These are phyloP conservation scores for Stagonosporopsis rhizophila DNA, from an alignment of 2,329 filamentous ascomycete genomes.

Conservation along the genomic window DNA sequence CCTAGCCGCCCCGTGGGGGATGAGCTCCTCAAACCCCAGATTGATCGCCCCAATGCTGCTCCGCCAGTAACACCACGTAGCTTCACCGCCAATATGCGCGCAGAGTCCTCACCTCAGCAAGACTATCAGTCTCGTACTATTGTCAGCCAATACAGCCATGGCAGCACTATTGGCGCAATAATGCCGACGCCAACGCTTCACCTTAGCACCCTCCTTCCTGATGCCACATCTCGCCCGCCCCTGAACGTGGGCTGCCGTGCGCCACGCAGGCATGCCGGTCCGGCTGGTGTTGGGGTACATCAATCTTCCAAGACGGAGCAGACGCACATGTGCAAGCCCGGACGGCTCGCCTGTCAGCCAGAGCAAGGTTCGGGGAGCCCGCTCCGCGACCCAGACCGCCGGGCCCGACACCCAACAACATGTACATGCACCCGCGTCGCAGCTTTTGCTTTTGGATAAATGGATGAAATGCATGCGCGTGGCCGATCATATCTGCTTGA, in stretches of 20 bases:
- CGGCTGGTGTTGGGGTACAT: slow-evolving; percentile 9
- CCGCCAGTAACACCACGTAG: slow-evolving; percentile 10
- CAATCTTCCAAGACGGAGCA: slow-evolving; percentile 8
- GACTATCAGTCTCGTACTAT: slow-evolving; percentile 4
- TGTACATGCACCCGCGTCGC: not conserved
- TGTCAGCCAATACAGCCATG: slow-evolving; percentile 13
- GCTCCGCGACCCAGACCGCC: slow-evolving; percentile 30
- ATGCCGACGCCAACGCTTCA: slow-evolving; percentile 6
- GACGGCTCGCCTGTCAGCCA: slow-evolving; percentile 18
- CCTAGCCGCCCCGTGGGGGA: slow-evolving; percentile 27
- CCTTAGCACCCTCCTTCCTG: slow-evolving; percentile 13
- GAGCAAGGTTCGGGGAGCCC: slow-evolving; percentile 31
- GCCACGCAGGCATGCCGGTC: slow-evolving; percentile 15
- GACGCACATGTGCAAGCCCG: slow-evolving; percentile 26
- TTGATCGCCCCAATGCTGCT: slow-evolving; percentile 23
- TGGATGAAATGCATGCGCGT: slow-evolving; percentile 14
- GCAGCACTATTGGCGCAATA: slow-evolving; percentile 14
- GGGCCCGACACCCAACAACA: slow-evolving; percentile 29
- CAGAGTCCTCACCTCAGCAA: slow-evolving; percentile 32
- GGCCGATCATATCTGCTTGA: slow-evolving; percentile 14
- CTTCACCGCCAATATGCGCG: slow-evolving; percentile 14
- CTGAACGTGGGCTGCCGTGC: slow-evolving; percentile 3
- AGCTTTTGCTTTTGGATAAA: slow-evolving; percentile 20
- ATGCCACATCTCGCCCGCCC: slow-evolving; percentile 1
- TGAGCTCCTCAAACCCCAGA: slow-evolving; percentile 22